Evolutionary conservation across 176 grass and related monocot genomes (phyloP).

Genomic region (Eleusine indica): DNA sequence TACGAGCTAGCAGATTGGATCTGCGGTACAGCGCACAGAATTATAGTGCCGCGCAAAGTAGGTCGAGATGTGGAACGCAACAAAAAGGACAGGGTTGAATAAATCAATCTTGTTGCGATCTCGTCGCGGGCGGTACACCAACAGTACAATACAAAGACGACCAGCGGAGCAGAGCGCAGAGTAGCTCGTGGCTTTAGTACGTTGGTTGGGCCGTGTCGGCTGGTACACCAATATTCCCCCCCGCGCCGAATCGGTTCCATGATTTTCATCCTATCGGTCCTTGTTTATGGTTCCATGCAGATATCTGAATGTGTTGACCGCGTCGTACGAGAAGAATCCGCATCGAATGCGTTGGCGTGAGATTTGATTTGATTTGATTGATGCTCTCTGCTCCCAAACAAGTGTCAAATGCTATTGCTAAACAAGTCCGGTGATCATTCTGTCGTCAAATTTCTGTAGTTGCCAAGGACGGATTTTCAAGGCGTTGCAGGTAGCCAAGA

Average conservation of each 20-base stretch:
- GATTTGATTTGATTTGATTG: too few species aligned
- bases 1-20: not conserved
- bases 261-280: not conserved
- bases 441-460: too few species aligned
- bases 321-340: not conserved
- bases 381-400: too few species aligned
- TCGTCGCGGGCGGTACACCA: not conserved
- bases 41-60: not conserved
- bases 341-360: not conserved
- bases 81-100: not conserved
- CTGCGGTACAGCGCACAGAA: not conserved
- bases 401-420: not conserved
- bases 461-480: too few species aligned
- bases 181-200: constrained; percentile 18
- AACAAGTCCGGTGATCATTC: too few species aligned
- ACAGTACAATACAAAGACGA: not conserved
- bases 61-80: not conserved
- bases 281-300: constrained; percentile 23
- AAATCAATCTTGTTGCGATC: constrained; percentile 15
- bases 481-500: too few species aligned
- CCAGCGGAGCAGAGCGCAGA: not conserved
- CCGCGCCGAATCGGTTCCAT: not conserved
- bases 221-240: constrained; percentile 37
- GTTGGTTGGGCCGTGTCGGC: constrained; percentile 35
- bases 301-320: constrained; percentile 14